These are phyloP conservation scores for Domatiomyces globalis DNA, from an alignment of 2,329 filamentous ascomycete species.

Conservation along the genomic window DNA sequence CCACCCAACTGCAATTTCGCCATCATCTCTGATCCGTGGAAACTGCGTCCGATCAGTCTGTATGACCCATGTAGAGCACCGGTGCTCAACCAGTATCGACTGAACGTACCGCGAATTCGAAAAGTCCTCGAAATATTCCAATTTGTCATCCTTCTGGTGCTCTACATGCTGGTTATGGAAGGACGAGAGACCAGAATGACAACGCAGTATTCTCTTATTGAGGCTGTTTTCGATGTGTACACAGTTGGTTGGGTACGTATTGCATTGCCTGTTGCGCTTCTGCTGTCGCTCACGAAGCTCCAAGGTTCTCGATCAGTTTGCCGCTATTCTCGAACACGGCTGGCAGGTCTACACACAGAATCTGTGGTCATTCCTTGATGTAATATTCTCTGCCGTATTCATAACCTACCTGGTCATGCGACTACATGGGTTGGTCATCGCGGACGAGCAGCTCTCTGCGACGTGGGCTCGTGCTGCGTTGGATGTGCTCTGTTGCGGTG, in stretches of 20 bases:
- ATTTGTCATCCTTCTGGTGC: slow-evolving; percentile 52
- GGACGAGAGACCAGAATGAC: slow-evolving; percentile 41
- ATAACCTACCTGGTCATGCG: slow-evolving; percentile 53
- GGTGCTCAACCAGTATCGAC: slow-evolving; percentile 68
- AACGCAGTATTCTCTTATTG: slow-evolving; percentile 38
- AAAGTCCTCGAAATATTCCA: slow-evolving; percentile 62
- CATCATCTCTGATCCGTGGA: slow-evolving; percentile 74
- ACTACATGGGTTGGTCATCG: slow-evolving; percentile 23
- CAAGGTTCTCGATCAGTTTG: slow-evolving; percentile 51
- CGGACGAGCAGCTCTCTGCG: slow-evolving; percentile 6
- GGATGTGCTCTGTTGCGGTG: slow-evolving; percentile 51
- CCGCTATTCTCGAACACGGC: slow-evolving; percentile 60
- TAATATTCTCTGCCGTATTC: slow-evolving; percentile 62
- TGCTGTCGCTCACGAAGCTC: slow-evolving; percentile 1
- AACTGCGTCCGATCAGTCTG: slow-evolving; percentile 64
- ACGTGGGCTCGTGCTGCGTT: slow-evolving; percentile 9
- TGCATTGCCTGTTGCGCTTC: neutral
- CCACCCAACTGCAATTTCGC: slow-evolving; percentile 71
- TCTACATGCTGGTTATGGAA: slow-evolving; percentile 63
- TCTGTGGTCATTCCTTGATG: slow-evolving; percentile 75
- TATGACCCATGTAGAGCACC: slow-evolving; percentile 66
- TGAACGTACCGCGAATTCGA: slow-evolving; percentile 66
- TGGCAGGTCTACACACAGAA: slow-evolving; percentile 79
- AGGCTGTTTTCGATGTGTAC: slow-evolving; percentile 58
- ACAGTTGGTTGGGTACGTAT: slow-evolving; percentile 54